Base-by-base conservation (phyloP, 2,329 filamentous ascomycete genomes). In the Penicillium sp. region DNA sequence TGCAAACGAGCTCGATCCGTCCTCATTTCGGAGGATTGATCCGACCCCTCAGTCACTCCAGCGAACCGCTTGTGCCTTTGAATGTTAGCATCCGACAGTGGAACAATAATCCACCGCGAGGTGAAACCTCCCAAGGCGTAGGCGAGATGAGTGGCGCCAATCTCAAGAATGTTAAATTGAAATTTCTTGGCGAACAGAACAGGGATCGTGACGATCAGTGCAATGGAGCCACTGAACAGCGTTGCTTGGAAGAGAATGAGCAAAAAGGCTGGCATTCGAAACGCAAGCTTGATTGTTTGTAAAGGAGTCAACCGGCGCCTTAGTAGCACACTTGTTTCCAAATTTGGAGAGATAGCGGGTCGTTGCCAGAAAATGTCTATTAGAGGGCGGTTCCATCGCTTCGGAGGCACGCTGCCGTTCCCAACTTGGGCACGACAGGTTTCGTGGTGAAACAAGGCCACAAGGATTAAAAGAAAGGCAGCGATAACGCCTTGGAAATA, bases 401-500 rank as follows among this genome's bases (percentile, higher is more conserved):
- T 51, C 8, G 66, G 57, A 2, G 62, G 51, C 11, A 67, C 61
- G 1, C 65, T 69, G 2, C 73, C 73, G 53, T 74, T 65, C 2
- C 69, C 69, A 1, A 75, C 72, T 12, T 74, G 62, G 1, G 61
- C 64, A 15, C 73, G 70, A 44, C 62, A 64, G 2, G 73, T 75
- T 53, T 75, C 73, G 1, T 72, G 73, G n/a, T 74, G 67, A 51
- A 67, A 63, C 1, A 70, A 15, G 6, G 67, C 12, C 1, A 70
- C 47, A 0, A 57, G 57, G 2, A 67, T 15, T 22, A 65, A 58
- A 22, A 68, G 73, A 1, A 63, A 57, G 0, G 66, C 70, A 0
- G 74, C 68, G 26, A 76, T 65, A 18, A 82, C 78, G 8, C 76
- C 69, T 2, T 84, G 69, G 54, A 82, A 81, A 79, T 80, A 83